Evolutionary conservation across 23 red algal genomes (phyloP), one percentile per base, ranked within the genome.

Genomic region (Gracilaria caudata): DNA sequence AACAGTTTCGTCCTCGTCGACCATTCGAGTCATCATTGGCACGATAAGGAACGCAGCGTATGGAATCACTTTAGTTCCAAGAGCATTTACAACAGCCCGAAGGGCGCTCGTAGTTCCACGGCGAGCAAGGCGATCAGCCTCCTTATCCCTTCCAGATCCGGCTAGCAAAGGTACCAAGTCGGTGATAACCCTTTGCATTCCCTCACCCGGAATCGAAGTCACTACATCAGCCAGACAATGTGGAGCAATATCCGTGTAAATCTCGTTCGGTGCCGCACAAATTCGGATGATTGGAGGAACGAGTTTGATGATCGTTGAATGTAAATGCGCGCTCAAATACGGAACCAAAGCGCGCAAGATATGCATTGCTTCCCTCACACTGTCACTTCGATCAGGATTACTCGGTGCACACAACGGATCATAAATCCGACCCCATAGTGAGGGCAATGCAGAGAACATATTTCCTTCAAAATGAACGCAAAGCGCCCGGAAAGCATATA

Each of bases 1-100:
- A 45, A 99, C 89, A 64, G 76, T 64, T 21, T 71, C 70, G 39
- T 99, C 91, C 38, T 93, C 79, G 43, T 99, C 93, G 38, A 96
- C 92, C 90, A 99, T 94, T 63, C 92, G 68, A n/a, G 79, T 84
- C 87, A 99, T 90, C 66, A 95, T 86, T 1, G 97, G 97, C 17
- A 93, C 88, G 10, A 99, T 82, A 60, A 99, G 51, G 64, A 99
- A 95, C 40, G 97, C 90, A 19, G 94, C 93, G 72, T 93, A 99
- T 9, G 97, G 93, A 58, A 99, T 84, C 37, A 99, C 68, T 51
- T 77, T 72, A 17, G 73, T 61, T 10, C 84, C 97, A 0, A 99
- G 54, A 23, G 61, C 30, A 24, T 87, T 78, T 0, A 99, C 93
- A 0, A 99, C 90, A 47, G 82, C 64, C 7, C 80, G 78, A 41